Evolutionary conservation across 177 flowering plant species (phyloP).

Genomic region (Vitis hybrid): DNA sequence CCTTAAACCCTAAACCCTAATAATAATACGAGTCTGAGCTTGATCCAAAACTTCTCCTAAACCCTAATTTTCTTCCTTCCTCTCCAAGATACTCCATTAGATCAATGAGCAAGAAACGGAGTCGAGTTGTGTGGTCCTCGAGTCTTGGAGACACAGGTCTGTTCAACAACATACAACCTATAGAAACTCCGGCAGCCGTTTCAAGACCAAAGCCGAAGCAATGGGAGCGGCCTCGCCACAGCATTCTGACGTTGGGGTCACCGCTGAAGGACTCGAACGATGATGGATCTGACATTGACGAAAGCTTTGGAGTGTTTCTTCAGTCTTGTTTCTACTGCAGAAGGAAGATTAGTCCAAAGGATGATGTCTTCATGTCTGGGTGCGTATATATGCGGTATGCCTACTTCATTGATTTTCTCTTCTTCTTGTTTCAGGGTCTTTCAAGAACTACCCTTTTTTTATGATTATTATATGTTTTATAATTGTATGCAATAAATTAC

Average conservation of each 20-base stretch:
- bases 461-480: no score
- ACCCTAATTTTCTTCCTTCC: not conserved
- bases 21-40: not conserved
- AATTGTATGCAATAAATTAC: no score
- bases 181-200: not conserved
- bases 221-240: not conserved
- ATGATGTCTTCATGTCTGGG: constrained; percentile 19
- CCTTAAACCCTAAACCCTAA: not conserved
- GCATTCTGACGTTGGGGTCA: constrained; percentile 4
- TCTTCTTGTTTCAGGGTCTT: not conserved
- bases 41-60: not conserved
- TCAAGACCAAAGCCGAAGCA: not conserved
- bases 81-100: not conserved
- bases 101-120: constrained; percentile 3
- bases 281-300: not conserved
- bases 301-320: constrained; percentile 17
- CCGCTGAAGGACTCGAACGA: not conserved
- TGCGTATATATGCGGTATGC: not conserved
- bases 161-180: constrained; percentile 1
- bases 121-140: constrained; percentile 8
- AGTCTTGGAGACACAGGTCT: constrained; percentile 17
- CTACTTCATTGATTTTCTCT: no score
- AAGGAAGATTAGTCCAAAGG: constrained; percentile 5
- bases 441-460: not conserved
- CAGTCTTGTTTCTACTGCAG: constrained; percentile 17